Evolutionary conservation across 2,329 filamentous ascomycete genomes (phyloP).

Genomic region (Nemania sp.): DNA sequence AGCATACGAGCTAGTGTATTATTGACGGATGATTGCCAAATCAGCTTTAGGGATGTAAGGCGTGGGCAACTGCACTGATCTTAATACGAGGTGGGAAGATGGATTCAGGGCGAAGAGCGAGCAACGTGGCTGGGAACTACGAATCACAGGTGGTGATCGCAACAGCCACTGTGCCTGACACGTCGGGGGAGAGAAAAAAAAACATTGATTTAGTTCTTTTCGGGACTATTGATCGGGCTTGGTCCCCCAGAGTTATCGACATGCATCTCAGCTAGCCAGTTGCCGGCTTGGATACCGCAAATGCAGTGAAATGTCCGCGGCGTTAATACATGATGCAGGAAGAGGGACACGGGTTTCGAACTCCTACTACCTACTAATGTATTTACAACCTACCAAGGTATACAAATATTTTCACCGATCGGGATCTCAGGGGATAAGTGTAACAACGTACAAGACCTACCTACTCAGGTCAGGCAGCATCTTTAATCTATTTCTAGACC

Average conservation of each 20-base stretch:
- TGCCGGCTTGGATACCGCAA: neutral
- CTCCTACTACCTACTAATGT: too few relatives aligned
- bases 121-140: conserved; percentile 22
- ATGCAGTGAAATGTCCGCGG: neutral
- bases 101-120: conserved; percentile 9
- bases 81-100: conserved; percentile 29
- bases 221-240: too few relatives aligned
- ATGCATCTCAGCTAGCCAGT: neutral
- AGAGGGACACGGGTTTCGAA: conserved; percentile 21
- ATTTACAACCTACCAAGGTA: too few relatives aligned
- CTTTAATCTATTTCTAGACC: conserved; percentile 13
- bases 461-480: too few relatives aligned
- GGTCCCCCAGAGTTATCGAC: too few relatives aligned
- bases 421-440: neutral
- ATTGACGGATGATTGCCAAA: conserved; percentile 16
- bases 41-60: conserved; percentile 12
- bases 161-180: neutral
- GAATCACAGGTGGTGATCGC: neutral
- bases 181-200: too few relatives aligned
- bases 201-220: too few relatives aligned
- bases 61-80: conserved; percentile 18
- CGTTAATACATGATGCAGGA: conserved; percentile 25
- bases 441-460: too few relatives aligned
- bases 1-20: conserved; percentile 1
- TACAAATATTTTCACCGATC: conserved; percentile 4